Conservation (phyloP, 2,329 filamentous ascomycete genomes). For the Stachybotrys elegans region DNA sequence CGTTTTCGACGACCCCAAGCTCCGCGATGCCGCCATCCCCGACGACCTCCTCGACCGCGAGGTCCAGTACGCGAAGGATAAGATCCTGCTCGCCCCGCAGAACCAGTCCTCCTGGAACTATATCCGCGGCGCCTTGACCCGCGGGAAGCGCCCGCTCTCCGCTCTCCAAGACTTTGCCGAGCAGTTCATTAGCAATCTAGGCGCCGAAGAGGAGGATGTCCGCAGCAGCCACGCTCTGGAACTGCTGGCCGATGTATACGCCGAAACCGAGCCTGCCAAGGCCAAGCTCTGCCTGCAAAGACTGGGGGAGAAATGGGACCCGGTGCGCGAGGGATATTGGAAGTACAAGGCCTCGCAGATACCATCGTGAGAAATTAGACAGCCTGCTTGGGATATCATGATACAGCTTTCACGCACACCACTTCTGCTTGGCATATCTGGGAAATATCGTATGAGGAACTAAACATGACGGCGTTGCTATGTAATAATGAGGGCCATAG, state of each 20-base stretch:
- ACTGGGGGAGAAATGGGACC: constrained; percentile 82
- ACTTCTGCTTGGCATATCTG: too few species aligned
- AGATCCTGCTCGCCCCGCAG: constrained; percentile 77
- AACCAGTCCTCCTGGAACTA: constrained; percentile 97
- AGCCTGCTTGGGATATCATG: too few species aligned
- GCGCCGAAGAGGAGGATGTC: constrained; percentile 45
- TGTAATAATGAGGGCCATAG: too few species aligned
- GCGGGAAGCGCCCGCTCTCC: constrained; percentile 50
- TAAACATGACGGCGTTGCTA: too few species aligned
- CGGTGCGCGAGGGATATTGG: constrained; percentile 89
- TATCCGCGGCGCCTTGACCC: constrained; percentile 67
- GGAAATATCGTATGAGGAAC: too few species aligned
- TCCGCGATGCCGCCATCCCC: constrained; percentile 48
- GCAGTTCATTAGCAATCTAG: constrained; percentile 45
- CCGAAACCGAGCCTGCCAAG: constrained; percentile 49
- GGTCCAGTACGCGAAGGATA: constrained; percentile 65
- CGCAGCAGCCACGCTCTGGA: constrained; percentile 65
- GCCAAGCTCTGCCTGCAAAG: constrained; percentile 68
- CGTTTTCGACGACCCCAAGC: constrained; percentile 63
- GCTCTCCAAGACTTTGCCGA: constrained; percentile 43
- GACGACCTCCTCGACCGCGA: constrained; percentile 66
- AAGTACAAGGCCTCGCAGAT: constrained; percentile 47
- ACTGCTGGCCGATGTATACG: constrained; percentile 64
- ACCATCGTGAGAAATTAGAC: too few species aligned
- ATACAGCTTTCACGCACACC: too few species aligned